Percentiles rank a stretch among this genome's conserved stretches.
These are phyloP conservation scores for Eutrema heterophyllum DNA, from an alignment of 345 rosid genomes.

Conservation along the genomic window DNA sequence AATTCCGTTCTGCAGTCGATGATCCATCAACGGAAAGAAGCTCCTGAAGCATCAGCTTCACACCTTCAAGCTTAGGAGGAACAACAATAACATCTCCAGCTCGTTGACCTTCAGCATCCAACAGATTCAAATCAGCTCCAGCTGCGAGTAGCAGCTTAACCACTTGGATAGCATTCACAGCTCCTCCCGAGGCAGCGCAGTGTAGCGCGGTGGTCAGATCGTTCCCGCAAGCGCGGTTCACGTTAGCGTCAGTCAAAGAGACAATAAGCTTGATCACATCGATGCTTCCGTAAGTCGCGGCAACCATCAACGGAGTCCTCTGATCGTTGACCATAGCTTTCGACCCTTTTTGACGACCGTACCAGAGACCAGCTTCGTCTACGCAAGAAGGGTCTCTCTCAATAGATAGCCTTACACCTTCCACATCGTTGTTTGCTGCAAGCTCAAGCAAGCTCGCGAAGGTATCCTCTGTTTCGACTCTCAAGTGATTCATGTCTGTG, in stretches of 20 bases:
- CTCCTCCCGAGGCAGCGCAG: constrained; percentile 94
- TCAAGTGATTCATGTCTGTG: constrained; percentile 68
- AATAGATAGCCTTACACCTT: constrained; percentile 51
- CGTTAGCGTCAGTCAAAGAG: constrained; percentile 64
- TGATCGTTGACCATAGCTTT: constrained; percentile 79
- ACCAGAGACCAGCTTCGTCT: constrained; percentile 83
- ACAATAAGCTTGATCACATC: constrained; percentile 72
- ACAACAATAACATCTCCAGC: constrained; percentile 84
- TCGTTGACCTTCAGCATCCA: constrained; percentile 56
- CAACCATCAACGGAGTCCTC: constrained; percentile 91
- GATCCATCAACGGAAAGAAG: constrained; percentile 62
- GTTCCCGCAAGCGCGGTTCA: constrained; percentile 58
- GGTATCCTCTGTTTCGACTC: constrained; percentile 72
- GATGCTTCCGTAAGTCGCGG: constrained; percentile 81
- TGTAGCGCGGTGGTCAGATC: constrained; percentile 85
- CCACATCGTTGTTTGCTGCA: constrained; percentile 82
- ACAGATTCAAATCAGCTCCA: constrained; percentile 65
- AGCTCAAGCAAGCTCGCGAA: constrained; percentile 90
- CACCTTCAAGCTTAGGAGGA: constrained; percentile 60
- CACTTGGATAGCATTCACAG: constrained; percentile 64
- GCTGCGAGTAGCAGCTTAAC: constrained; percentile 76
- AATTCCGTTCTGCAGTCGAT: constrained; percentile 37
- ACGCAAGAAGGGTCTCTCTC: constrained; percentile 60
- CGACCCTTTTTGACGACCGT: constrained; percentile 78
- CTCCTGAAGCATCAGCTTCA: constrained; percentile 57